Conservation (phyloP, 768 basidiomycete species). For the Gymnopilus dilepis region DNA sequence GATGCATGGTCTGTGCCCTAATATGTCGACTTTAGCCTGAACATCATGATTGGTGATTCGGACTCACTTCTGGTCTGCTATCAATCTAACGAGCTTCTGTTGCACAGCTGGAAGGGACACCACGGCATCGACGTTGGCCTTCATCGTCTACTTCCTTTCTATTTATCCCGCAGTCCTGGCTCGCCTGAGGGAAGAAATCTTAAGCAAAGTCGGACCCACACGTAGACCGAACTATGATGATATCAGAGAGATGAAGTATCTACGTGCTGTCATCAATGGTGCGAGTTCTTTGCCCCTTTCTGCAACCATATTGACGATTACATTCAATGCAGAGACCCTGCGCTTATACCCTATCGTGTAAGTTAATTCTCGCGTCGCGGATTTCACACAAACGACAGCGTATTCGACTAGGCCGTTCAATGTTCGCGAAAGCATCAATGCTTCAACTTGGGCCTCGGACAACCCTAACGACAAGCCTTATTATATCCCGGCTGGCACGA, state of each 20-base stretch:
- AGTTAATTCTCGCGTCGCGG: conserved; percentile 15
- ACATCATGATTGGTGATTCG: conserved; percentile 48
- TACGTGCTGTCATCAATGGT: conserved; percentile 72
- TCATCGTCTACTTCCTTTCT: conserved; percentile 51
- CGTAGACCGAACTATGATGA: conserved; percentile 57
- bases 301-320: neutral
- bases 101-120: conserved; percentile 49
- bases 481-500: conserved; percentile 57
- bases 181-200: conserved; percentile 62
- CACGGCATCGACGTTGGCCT: conserved; percentile 50
- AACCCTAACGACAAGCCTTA: conserved; percentile 52
- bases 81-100: neutral
- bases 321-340: conserved; percentile 47
- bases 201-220: conserved; percentile 52
- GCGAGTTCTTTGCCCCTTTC: neutral
- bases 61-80: neutral
- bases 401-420: conserved; percentile 50
- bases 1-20: neutral
- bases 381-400: neutral
- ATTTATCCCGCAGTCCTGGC: conserved; percentile 51
- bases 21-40: conserved; percentile 33
- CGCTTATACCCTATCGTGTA: conserved; percentile 62
- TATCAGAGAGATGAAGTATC: conserved; percentile 65
- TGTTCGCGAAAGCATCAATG: conserved; percentile 50
- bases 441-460: conserved; percentile 52